Evolutionary conservation across 768 basidiomycete species (phyloP).

Genomic region (Mycena floridula): DNA sequence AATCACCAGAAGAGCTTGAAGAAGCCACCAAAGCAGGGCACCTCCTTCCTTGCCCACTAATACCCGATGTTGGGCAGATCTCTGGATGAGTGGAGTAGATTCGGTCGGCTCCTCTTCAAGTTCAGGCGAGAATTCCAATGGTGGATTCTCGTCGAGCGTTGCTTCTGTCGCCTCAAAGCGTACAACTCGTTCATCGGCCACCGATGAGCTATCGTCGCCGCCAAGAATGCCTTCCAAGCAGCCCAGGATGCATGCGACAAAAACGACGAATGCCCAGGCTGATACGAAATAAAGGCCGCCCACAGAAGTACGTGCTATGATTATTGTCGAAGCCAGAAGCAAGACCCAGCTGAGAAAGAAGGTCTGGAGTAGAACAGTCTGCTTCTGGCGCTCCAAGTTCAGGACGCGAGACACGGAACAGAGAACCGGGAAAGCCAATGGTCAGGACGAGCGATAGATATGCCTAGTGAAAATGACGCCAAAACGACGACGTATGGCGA

Average conservation of each 20-base stretch:
- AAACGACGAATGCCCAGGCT: constrained; percentile 43
- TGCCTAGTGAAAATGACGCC: constrained; percentile 41
- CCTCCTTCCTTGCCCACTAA: neutral
- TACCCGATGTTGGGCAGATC: constrained; percentile 7
- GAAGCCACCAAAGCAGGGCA: constrained; percentile 38
- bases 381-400: constrained; percentile 40
- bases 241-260: constrained; percentile 33
- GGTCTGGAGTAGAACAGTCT: constrained; percentile 43
- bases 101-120: constrained; percentile 39
- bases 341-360: constrained; percentile 56
- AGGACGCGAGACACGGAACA: constrained; percentile 20
- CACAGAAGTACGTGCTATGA: constrained; percentile 33
- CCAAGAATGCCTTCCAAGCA: constrained; percentile 27
- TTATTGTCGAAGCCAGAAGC: constrained; percentile 43
- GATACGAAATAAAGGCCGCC: constrained; percentile 55
- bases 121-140: too few relatives aligned
- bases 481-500: constrained; percentile 44
- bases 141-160: too few relatives aligned
- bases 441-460: constrained; percentile 42
- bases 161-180: too few relatives aligned
- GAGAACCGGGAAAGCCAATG: constrained; percentile 32
- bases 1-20: constrained; percentile 49
- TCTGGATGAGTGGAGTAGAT: constrained; percentile 47
- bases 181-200: too few relatives aligned
- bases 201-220: too few relatives aligned